phyloP scores from a whole-genome alignment of 495 filamentous ascomycete species.

The Neurospora sp. region DNA sequence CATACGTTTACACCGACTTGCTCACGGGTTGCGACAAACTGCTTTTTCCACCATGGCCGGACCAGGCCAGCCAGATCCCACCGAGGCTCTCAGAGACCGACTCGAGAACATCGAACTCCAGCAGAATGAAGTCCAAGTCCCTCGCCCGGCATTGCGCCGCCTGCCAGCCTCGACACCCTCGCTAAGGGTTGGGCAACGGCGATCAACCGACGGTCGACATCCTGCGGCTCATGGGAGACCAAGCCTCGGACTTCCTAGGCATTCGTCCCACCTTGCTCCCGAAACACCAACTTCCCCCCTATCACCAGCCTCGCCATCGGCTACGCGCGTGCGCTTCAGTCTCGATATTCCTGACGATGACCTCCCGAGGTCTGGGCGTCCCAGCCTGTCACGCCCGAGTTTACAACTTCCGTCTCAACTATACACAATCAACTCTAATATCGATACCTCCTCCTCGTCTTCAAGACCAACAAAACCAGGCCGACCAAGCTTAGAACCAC shows the following conservation, averaged over 20 bases:
- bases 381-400: neutral
- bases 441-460: conserved; percentile 1
- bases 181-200: neutral
- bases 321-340: neutral
- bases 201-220: neutral
- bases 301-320: neutral
- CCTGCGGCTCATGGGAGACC: neutral
- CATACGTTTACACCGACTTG: neutral
- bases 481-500: neutral
- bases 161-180: neutral
- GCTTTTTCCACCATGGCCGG: neutral
- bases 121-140: conserved; percentile 4
- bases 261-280: neutral
- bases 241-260: neutral
- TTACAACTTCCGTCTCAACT: conserved; percentile 9
- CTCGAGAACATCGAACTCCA: conserved; percentile 19
- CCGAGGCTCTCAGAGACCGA: conserved; percentile 12
- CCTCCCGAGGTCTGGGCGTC: neutral
- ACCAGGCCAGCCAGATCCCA: conserved; percentile 1
- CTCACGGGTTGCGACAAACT: neutral
- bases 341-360: neutral
- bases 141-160: neutral
- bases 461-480: neutral
- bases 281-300: neutral
- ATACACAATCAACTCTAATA: conserved; percentile 22